Evolutionary conservation across 495 filamentous ascomycete species (phyloP).

Genomic region (Astrothelium macrocarpum): DNA sequence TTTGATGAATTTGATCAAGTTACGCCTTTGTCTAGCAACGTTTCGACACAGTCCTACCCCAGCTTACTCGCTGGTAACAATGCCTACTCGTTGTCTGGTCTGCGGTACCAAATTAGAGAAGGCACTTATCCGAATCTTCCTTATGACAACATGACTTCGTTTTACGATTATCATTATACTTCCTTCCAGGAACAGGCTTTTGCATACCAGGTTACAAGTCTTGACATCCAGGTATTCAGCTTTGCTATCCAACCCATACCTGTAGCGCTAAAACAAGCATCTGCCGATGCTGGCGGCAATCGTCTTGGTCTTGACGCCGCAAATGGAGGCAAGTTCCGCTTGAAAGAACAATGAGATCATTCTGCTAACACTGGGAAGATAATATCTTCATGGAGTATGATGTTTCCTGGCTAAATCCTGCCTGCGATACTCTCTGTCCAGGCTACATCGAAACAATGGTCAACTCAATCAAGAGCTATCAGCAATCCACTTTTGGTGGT

Average conservation of each 20-base stretch:
- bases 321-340: not conserved
- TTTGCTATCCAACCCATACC: constrained; percentile 1
- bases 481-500: not conserved
- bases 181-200: not conserved
- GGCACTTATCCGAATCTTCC: not conserved
- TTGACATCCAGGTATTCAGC: not conserved
- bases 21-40: not conserved
- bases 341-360: not conserved
- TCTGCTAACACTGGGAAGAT: not conserved
- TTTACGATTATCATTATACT: not conserved
- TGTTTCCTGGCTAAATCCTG: not conserved
- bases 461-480: not conserved
- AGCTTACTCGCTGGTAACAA: not conserved
- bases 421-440: not conserved
- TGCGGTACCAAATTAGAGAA: not conserved
- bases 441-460: not conserved
- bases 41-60: not conserved
- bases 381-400: not conserved
- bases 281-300: constrained; percentile 1
- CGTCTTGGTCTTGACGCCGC: not conserved
- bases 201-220: not conserved
- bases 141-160: not conserved
- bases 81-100: not conserved
- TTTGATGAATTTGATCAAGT: constrained; percentile 1
- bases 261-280: not conserved